phyloP scores from a whole-genome alignment of 805 yeast genomes.

The Candida hungchunana region DNA sequence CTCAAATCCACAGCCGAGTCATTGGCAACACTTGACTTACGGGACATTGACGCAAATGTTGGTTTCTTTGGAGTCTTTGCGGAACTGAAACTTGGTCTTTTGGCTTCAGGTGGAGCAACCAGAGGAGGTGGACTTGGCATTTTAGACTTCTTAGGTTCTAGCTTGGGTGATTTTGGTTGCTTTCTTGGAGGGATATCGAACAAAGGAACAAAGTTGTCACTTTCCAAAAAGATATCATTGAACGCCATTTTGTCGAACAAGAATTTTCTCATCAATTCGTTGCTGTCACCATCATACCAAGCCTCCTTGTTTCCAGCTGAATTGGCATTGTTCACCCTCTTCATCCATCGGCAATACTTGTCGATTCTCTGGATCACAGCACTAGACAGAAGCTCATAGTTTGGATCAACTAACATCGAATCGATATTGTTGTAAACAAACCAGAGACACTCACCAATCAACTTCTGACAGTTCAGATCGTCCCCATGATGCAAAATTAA shows the following conservation, averaged over 20 bases:
- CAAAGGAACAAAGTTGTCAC: conserved; percentile 33
- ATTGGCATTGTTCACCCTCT: conserved; percentile 21
- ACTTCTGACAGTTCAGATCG: conserved; percentile 44
- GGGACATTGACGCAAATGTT: conserved; percentile 2
- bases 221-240: conserved; percentile 39
- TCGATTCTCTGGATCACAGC: conserved; percentile 26
- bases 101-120: neutral
- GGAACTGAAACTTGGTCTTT: conserved; percentile 9
- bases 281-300: conserved; percentile 31
- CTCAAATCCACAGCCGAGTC: conserved; percentile 28
- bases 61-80: conserved; percentile 2
- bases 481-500: conserved; percentile 52
- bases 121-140: conserved; percentile 6
- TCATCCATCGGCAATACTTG: conserved; percentile 34
- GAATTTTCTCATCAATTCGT: conserved; percentile 32
- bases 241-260: conserved; percentile 31
- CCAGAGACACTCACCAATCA: conserved; percentile 62
- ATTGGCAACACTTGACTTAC: conserved; percentile 12
- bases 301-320: conserved; percentile 11
- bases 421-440: conserved; percentile 65
- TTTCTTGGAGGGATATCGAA: conserved; percentile 28
- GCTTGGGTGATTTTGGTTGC: conserved; percentile 17
- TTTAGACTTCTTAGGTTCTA: conserved; percentile 12
- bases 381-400: conserved; percentile 18
- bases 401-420: conserved; percentile 42